These are phyloP conservation scores for Metschnikowia proteae DNA, from an alignment of 805 yeast genomes.

Conservation along the genomic window DNA sequence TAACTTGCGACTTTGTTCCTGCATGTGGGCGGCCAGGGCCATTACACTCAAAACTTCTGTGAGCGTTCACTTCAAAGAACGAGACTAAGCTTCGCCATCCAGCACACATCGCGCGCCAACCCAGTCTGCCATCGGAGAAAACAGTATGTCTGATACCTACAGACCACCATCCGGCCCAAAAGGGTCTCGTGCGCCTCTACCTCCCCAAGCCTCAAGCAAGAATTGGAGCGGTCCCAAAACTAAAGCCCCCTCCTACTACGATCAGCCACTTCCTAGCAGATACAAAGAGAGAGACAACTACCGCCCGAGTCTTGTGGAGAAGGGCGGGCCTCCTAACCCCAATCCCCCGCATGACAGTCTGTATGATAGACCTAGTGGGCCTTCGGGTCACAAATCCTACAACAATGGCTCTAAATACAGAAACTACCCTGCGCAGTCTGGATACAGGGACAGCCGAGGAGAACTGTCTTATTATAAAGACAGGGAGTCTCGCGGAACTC, in stretches of 20 bases:
- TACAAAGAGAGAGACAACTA: constrained; percentile 18
- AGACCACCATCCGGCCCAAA: constrained; percentile 21
- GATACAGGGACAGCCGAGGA: constrained; percentile 1
- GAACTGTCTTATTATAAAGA: constrained; percentile 1
- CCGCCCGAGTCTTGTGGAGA: constrained; percentile 11
- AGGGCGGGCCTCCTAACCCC: background rate
- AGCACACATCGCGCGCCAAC: background rate
- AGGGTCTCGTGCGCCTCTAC: constrained; percentile 15
- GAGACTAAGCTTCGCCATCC: background rate
- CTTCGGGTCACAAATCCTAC: constrained; percentile 10
- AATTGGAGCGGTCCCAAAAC: constrained; percentile 11
- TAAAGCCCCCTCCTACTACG: constrained; percentile 7
- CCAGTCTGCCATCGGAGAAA: background rate
- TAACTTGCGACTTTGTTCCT: background rate
- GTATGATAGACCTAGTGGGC: constrained; percentile 14
- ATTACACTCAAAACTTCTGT: constrained; percentile 6
- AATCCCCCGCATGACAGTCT: background rate
- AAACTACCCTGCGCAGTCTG: background rate
- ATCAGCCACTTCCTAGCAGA: constrained; percentile 8
- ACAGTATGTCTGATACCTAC: constrained; percentile 18
- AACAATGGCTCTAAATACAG: background rate
- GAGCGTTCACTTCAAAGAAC: constrained; percentile 1
- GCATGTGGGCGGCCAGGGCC: background rate
- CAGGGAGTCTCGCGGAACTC: background rate
- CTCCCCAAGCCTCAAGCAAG: constrained; percentile 8